Base-by-base conservation (phyloP, 192 early-diverging fungal species). In the Coemansia sp. region DNA sequence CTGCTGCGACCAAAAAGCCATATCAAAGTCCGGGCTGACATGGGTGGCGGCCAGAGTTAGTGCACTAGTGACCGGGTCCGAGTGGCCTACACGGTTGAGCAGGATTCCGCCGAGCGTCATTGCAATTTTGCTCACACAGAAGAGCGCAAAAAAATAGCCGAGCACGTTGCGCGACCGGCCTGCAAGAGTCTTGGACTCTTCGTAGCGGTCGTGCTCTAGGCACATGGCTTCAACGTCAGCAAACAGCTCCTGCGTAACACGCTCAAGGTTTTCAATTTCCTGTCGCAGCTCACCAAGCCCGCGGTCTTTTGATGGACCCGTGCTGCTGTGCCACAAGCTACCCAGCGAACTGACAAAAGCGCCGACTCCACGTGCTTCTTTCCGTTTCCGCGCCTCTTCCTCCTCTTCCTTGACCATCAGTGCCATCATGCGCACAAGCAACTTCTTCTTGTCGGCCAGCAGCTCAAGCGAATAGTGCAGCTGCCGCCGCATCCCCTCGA, bases 101-200 rank as follows among this genome's bases (percentile, higher is more conserved):
- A 93, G 23, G 13, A 93, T 86, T 59, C 92, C 94, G 44, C 91
- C 66, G 13, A 86, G 71, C 19, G 91, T 84, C 91, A 89, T 87
- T 30, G 89, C 66, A 17, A 95, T 82, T 56, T 94, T 95, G 79
- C 90, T 94, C 27, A 94, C 63, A 74, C 95, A 98, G 59, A 94
- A 96, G 8, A 88, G 62, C 9, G 92, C 87, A 66, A 98, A 95
- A 37, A 91, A 82, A 56, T 88, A 88, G 25, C 91, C 94, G 55
- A 98, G 66, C 14, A 90, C 49, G 61, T 92, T 94, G 62, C 86
- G 83, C 58, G 86, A 88, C 52, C 89, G 81, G 12, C 95, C 92
- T 22, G 87, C 80, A 61, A 84, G 78, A 19, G 93, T 94, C 57
- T 83, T 81, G 24, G 90, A 64, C 37, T 72, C 73, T 58, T 77